A percentile compares a stretch with the other conserved stretches of the same genome.
phyloP scores from a whole-genome alignment of 2,329 filamentous ascomycete species.

The Aspergillus versicolor region DNA sequence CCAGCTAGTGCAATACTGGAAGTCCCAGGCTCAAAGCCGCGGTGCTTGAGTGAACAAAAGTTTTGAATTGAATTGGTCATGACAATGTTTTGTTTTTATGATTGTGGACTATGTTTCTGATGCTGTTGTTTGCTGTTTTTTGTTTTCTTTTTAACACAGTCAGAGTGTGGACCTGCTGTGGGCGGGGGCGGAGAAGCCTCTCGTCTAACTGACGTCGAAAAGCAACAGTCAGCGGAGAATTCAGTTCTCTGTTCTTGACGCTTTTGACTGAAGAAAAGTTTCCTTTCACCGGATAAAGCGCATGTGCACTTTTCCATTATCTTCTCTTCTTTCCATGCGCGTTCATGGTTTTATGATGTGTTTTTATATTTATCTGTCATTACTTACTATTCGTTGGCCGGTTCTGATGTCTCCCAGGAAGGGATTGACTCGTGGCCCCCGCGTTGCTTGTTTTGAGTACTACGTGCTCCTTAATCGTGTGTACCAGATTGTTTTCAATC shows the following conservation, averaged over 20 bases:
- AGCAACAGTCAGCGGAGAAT: conserved; percentile 22
- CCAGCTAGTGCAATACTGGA: conserved; percentile 40
- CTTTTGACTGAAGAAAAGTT: conserved; percentile 24
- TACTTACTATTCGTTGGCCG: conserved; percentile 30
- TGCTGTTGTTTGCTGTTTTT: conserved; percentile 22
- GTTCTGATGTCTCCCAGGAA: conserved; percentile 52
- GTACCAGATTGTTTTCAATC: conserved; percentile 13
- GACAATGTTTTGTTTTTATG: neutral
- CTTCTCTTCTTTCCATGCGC: conserved; percentile 8
- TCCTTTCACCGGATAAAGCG: conserved; percentile 20
- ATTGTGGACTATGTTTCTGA: conserved; percentile 15
- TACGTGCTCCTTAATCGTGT: conserved; percentile 1
- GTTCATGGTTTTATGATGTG: neutral
- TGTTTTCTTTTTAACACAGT: conserved; percentile 16
- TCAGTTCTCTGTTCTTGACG: conserved; percentile 17
- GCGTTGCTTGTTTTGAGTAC: conserved; percentile 4
- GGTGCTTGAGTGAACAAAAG: conserved; percentile 20
- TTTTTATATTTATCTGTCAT: neutral
- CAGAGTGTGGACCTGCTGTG: conserved; percentile 24
- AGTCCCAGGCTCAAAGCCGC: conserved; percentile 29
- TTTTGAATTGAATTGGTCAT: conserved; percentile 2
- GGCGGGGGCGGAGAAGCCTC: conserved; percentile 37
- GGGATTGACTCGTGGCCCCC: conserved; percentile 53
- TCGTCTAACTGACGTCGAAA: conserved; percentile 25
- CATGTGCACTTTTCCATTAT: conserved; percentile 5